A percentile compares a stretch with the other conserved stretches of the same genome.
Conservation (phyloP, 768 basidiomycete species). For the Kwoniella mangroviensis region DNA sequence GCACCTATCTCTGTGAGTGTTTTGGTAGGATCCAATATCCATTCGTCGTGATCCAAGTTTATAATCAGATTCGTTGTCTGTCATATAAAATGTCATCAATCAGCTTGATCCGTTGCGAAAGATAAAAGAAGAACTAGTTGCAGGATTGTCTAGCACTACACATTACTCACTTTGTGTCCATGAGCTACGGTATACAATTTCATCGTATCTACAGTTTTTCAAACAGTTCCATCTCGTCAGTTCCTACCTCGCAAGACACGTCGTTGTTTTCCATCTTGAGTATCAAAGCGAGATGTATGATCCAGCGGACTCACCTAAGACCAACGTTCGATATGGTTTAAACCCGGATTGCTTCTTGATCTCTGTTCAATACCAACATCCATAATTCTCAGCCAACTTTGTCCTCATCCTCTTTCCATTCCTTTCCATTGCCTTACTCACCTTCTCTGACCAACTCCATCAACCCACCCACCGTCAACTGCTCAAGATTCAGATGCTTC, state of each 20-base stretch:
- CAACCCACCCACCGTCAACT: constrained; percentile 75
- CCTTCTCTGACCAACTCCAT: constrained; percentile 69
- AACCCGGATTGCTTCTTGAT: constrained; percentile 75
- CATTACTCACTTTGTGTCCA: constrained; percentile 75
- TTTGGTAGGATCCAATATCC: constrained; percentile 77
- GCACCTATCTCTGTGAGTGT: constrained; percentile 74
- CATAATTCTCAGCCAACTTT: not conserved
- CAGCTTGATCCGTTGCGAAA: not conserved
- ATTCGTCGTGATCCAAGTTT: constrained; percentile 88
- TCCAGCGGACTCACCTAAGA: constrained; percentile 65
- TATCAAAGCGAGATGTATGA: too few relatives aligned
- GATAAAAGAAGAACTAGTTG: not conserved
- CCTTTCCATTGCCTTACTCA: constrained; percentile 2
- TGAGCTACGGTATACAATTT: constrained; percentile 95
- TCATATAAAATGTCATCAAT: not conserved
- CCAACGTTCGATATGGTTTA: constrained; percentile 81
- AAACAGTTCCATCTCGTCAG: not conserved
- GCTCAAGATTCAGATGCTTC: constrained; percentile 76
- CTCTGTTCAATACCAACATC: constrained; percentile 60
- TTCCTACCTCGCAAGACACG: too few relatives aligned
- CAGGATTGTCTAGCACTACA: not conserved
- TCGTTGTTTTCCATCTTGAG: too few relatives aligned
- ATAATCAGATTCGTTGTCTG: constrained; percentile 98
- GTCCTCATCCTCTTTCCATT: not conserved
- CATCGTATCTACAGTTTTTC: constrained; percentile 70